These are phyloP conservation scores for Serendipita sp. DNA, from an alignment of 768 basidiomycete genomes.

Conservation along the genomic window DNA sequence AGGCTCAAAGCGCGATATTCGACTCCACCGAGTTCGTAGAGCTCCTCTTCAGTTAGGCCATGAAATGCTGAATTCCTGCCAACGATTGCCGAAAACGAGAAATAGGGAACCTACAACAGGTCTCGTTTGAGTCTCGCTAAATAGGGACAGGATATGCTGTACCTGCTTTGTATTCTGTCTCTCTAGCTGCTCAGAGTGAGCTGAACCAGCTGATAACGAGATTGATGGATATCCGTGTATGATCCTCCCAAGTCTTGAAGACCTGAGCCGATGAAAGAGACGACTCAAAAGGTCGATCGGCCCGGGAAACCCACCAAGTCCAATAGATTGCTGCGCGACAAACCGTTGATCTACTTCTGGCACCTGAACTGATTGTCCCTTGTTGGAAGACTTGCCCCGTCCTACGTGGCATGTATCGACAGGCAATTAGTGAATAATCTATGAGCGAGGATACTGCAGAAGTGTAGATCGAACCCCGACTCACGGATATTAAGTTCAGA, in stretches of 20 bases:
- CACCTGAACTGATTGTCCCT: not conserved
- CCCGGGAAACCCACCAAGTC: conserved; percentile 3
- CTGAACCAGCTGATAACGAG: not conserved
- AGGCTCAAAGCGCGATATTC: conserved; percentile 23
- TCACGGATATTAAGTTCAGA: not conserved
- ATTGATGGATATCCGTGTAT: not conserved
- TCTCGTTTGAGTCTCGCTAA: not conserved
- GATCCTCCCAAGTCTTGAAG: not conserved
- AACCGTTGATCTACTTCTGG: not conserved
- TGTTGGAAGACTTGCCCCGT: not conserved
- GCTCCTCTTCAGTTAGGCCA: conserved; percentile 23
- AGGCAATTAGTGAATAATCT: not conserved
- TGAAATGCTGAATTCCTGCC: conserved; percentile 23
- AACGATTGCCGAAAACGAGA: conserved; percentile 23
- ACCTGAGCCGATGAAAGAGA: not conserved
- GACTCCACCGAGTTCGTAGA: conserved; percentile 25
- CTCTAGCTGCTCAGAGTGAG: not conserved
- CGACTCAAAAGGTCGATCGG: not conserved
- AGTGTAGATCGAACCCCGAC: not conserved
- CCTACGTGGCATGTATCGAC: not conserved
- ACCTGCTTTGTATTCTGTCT: not conserved
- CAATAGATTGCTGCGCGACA: not conserved
- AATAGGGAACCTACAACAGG: conserved; percentile 20
- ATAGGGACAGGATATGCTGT: not conserved
- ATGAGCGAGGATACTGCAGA: not conserved